Percentiles rank a stretch among this genome's conserved stretches.
Conservation (phyloP, 352 stramenopile genomes). For the Phytopythium boreale region DNA sequence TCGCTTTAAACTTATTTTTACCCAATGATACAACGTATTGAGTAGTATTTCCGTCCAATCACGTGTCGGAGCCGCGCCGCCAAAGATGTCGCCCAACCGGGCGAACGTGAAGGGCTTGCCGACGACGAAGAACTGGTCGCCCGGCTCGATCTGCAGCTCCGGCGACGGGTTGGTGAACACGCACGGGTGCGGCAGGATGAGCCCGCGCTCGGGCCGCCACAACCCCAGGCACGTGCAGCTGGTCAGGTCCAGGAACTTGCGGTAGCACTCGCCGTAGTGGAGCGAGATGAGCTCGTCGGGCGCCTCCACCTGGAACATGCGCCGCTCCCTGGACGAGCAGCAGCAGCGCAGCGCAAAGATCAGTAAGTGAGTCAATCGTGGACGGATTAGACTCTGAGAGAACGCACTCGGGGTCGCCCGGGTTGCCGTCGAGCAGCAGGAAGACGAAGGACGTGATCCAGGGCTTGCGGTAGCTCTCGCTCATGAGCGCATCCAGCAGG, state of each 20-base stretch:
- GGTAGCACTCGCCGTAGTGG: slow-evolving; percentile 58
- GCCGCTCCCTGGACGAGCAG: slow-evolving; percentile 34
- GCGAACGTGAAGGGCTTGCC: slow-evolving; percentile 56
- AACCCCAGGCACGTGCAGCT: slow-evolving; percentile 60
- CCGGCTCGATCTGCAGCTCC: slow-evolving; percentile 51
- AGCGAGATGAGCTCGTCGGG: slow-evolving; percentile 45
- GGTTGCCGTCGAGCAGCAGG: slow-evolving; percentile 55
- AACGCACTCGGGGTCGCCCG: slow-evolving; percentile 54
- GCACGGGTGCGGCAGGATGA: slow-evolving; percentile 61
- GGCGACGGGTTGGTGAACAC: slow-evolving; percentile 59
- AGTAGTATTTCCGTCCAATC: not conserved
- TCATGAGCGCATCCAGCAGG: slow-evolving; percentile 71
- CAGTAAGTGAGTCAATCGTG: not conserved
- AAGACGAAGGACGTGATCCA: slow-evolving; percentile 72
- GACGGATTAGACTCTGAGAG: not conserved
- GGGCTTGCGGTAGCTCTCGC: slow-evolving; percentile 74
- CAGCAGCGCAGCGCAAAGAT: too few relatives aligned
- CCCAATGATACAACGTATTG: slow-evolving; percentile 1
- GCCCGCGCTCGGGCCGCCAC: slow-evolving; percentile 49
- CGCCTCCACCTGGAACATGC: slow-evolving; percentile 66
- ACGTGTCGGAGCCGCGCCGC: not conserved
- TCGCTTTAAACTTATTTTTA: not conserved
- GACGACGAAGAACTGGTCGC: slow-evolving; percentile 70
- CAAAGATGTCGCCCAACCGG: slow-evolving; percentile 31
- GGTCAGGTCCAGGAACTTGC: slow-evolving; percentile 67